A percentile compares a stretch with the other conserved stretches of the same genome.
phyloP scores from a whole-genome alignment of 1,284 basidiomycete species.

The Ustilago xerochloae region DNA sequence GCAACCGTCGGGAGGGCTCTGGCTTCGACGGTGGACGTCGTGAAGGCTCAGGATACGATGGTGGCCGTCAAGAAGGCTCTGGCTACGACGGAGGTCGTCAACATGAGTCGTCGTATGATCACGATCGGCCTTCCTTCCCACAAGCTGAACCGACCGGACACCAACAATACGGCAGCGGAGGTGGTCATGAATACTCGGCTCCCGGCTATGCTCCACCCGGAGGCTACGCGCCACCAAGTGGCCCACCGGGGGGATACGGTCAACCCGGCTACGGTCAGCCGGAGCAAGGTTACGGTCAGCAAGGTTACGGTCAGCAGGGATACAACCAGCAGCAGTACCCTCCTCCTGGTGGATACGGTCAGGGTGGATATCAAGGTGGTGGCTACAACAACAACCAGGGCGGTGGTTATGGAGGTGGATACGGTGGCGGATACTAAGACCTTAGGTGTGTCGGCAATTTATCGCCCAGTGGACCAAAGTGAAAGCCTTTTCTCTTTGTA shows the following conservation, averaged over 20 bases:
- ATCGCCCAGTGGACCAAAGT: too few relatives aligned
- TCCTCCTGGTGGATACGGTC: conserved; percentile 21
- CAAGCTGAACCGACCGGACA: conserved; percentile 39
- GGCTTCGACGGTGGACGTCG: conserved; percentile 6
- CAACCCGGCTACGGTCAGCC: conserved; percentile 10
- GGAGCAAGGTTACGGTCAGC: conserved; percentile 1
- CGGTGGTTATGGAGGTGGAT: conserved; percentile 39
- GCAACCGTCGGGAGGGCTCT: neutral
- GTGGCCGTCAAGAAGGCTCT: conserved; percentile 1
- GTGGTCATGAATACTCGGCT: conserved; percentile 6
- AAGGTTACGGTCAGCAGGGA: conserved; percentile 18
- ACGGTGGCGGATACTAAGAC: conserved; percentile 27
- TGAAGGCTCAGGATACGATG: conserved; percentile 11
- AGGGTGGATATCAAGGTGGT: conserved; percentile 14
- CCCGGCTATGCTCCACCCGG: conserved; percentile 13
- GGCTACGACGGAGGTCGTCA: neutral
- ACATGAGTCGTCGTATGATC: conserved; percentile 15
- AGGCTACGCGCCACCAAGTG: conserved; percentile 20
- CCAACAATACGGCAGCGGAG: conserved; percentile 16
- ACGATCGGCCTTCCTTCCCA: conserved; percentile 36
- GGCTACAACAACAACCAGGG: conserved; percentile 23
- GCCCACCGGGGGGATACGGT: conserved; percentile 27
- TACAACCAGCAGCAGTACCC: conserved; percentile 24
- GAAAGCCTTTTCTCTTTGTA: too few relatives aligned
- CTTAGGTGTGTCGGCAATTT: neutral